A percentile compares a stretch with the other conserved stretches of the same genome.
These are phyloP conservation scores for Musa acuminata DNA, from an alignment of 176 grass and related monocot species.

Conservation along the genomic window DNA sequence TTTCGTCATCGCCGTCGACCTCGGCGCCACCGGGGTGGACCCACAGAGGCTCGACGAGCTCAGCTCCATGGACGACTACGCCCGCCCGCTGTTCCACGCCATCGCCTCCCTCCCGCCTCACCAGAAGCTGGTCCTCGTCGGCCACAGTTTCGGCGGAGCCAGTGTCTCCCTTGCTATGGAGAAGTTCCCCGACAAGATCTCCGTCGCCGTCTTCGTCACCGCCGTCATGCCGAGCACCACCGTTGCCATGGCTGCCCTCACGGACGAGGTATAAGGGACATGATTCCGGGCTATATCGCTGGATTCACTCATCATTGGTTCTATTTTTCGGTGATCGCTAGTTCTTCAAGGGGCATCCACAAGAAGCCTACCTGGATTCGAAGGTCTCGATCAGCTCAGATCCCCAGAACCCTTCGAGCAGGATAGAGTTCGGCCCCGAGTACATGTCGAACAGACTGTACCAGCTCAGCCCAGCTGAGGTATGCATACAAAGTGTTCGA, in stretches of 20 bases:
- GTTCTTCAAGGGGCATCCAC: not conserved
- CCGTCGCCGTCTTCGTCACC: conserved; percentile 19
- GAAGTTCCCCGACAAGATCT: conserved; percentile 25
- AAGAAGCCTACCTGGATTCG: not conserved
- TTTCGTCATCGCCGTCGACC: conserved; percentile 15
- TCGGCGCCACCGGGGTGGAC: conserved; percentile 21
- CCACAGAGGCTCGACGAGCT: conserved; percentile 21
- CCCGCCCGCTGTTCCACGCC: conserved; percentile 19
- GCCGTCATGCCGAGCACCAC: conserved; percentile 26
- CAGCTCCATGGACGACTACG: conserved; percentile 19
- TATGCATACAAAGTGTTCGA: not conserved
- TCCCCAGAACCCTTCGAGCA: not conserved
- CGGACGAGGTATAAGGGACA: conserved; percentile 3
- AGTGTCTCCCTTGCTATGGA: conserved; percentile 10
- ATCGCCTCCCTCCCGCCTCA: conserved; percentile 4
- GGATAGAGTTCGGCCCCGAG: conserved; percentile 7
- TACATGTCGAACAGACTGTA: conserved; percentile 8
- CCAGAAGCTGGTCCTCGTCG: conserved; percentile 23
- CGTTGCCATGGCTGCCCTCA: conserved; percentile 4
- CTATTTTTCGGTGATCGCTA: not conserved
- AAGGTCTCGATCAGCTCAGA: not conserved
- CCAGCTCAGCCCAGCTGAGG: conserved; percentile 21
- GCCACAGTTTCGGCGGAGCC: conserved; percentile 23
- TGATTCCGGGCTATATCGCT: not conserved
- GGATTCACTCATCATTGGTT: no score